phyloP scores from a whole-genome alignment of 2,329 filamentous ascomycete species.

The Malbranchea cinnamomea region DNA sequence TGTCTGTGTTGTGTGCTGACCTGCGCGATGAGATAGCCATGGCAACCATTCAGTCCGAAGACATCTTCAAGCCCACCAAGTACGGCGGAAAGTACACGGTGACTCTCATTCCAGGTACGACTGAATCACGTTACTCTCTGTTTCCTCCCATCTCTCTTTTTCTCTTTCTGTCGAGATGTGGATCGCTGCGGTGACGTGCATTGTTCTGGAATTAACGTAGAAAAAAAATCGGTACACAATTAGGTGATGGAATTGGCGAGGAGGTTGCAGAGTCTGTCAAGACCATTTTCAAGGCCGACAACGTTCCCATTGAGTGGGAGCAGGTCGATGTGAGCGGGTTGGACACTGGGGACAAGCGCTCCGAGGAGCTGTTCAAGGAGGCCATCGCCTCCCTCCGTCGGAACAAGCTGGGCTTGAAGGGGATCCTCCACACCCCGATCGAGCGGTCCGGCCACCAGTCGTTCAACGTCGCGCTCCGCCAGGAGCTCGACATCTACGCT shows the following conservation, averaged over 20 bases:
- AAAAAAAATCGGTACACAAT: slow-evolving; percentile 7
- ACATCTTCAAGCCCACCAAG: slow-evolving; percentile 98
- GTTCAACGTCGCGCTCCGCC: slow-evolving; percentile 98
- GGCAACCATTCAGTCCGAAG: slow-evolving; percentile 75
- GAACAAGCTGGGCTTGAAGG: slow-evolving; percentile 98
- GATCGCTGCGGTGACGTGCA: slow-evolving; percentile 6
- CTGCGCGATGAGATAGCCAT: too few relatives aligned
- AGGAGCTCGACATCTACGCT: slow-evolving; percentile 99
- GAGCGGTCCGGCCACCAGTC: slow-evolving; percentile 94
- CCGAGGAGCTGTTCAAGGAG: slow-evolving; percentile 90
- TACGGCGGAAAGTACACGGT: slow-evolving; percentile 99
- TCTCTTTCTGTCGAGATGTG: background rate
- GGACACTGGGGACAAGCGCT: slow-evolving; percentile 68
- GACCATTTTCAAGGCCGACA: slow-evolving; percentile 99
- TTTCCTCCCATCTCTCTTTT: background rate
- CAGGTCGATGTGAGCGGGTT: slow-evolving; percentile 92
- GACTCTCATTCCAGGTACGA: slow-evolving; percentile 80
- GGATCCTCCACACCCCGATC: slow-evolving; percentile 95
- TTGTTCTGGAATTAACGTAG: slow-evolving; percentile 2
- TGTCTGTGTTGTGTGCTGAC: slow-evolving; percentile 12
- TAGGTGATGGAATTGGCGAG: slow-evolving; percentile 87
- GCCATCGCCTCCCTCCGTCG: slow-evolving; percentile 88
- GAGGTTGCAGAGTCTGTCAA: slow-evolving; percentile 97
- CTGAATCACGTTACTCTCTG: slow-evolving; percentile 1
- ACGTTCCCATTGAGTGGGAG: slow-evolving; percentile 97